These are phyloP conservation scores for Hyaloperonospora brassicae DNA, from an alignment of 352 stramenopile species.

Conservation along the genomic window DNA sequence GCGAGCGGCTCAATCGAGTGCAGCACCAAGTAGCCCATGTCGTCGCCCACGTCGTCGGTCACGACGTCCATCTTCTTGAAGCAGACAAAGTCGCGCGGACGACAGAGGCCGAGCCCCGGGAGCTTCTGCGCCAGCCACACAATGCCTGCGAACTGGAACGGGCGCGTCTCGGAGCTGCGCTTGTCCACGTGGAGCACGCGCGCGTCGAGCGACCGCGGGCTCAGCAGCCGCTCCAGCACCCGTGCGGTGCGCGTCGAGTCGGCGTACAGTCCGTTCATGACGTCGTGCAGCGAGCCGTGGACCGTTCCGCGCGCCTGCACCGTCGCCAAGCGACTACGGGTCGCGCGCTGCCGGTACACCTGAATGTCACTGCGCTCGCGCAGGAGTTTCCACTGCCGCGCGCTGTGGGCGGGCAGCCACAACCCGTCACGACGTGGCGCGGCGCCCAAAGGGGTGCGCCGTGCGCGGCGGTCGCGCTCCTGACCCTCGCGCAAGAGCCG, in stretches of 20 bases:
- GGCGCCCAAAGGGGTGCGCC: slow-evolving; percentile 7
- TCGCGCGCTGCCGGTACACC: slow-evolving; percentile 37
- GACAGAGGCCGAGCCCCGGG: slow-evolving; percentile 41
- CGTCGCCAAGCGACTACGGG: slow-evolving; percentile 35
- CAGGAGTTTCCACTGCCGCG: slow-evolving; percentile 58
- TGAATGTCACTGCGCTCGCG: slow-evolving; percentile 51
- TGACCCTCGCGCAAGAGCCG: slow-evolving; percentile 40
- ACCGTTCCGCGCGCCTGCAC: slow-evolving; percentile 58
- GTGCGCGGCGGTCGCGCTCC: slow-evolving; percentile 27
- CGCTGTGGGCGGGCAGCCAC: too few species aligned
- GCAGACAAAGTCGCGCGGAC: slow-evolving; percentile 62
- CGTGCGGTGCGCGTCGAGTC: slow-evolving; percentile 59
- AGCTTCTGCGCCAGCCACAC: slow-evolving; percentile 61
- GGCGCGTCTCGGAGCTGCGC: slow-evolving; percentile 41
- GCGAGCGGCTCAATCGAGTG: slow-evolving; percentile 54
- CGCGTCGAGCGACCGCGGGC: slow-evolving; percentile 43
- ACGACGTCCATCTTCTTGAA: slow-evolving; percentile 73
- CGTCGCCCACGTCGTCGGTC: slow-evolving; percentile 50
- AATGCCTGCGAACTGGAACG: slow-evolving; percentile 70
- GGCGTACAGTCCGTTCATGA: slow-evolving; percentile 75
- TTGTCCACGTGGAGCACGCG: slow-evolving; percentile 65
- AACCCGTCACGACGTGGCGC: too few species aligned
- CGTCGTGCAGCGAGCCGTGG: slow-evolving; percentile 51
- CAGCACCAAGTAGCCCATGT: slow-evolving; percentile 60
- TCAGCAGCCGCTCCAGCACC: slow-evolving; percentile 57